Percentiles rank a stretch among this genome's conserved stretches.
These are phyloP conservation scores for Amanita jacksonii DNA, from an alignment of 768 basidiomycete species.

Conservation along the genomic window DNA sequence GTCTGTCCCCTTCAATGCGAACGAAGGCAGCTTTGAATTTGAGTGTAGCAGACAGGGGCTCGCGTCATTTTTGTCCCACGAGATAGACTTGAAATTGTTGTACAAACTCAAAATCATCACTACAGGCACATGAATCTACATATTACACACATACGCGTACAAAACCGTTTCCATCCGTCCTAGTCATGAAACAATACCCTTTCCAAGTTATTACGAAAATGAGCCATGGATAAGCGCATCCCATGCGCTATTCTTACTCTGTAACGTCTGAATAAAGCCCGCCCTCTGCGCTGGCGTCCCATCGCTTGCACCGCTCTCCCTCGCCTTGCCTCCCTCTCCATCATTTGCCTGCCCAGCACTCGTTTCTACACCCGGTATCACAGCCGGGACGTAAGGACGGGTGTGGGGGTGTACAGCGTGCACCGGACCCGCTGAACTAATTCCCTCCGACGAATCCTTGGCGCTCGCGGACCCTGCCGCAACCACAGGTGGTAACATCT, in stretches of 20 bases:
- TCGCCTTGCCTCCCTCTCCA: too few relatives aligned
- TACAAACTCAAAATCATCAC: too few relatives aligned
- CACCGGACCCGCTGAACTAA: background rate
- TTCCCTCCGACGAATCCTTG: background rate
- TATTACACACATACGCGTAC: too few relatives aligned
- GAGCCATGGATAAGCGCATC: conserved; percentile 61
- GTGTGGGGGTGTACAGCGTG: background rate
- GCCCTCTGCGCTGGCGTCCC: conserved; percentile 24
- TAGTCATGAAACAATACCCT: too few relatives aligned
- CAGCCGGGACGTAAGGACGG: background rate
- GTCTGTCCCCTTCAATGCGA: too few relatives aligned
- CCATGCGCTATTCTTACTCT: conserved; percentile 50
- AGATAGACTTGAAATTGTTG: too few relatives aligned
- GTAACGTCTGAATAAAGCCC: conserved; percentile 47
- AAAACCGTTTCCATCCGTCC: too few relatives aligned
- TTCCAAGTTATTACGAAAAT: conserved; percentile 33
- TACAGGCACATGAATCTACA: too few relatives aligned
- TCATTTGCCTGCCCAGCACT: background rate
- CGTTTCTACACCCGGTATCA: background rate
- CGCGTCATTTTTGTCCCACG: too few relatives aligned
- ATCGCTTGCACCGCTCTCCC: too few relatives aligned
- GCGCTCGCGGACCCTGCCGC: background rate
- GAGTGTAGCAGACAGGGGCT: too few relatives aligned
- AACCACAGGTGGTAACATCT: conserved; percentile 3
- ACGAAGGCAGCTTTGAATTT: too few relatives aligned